Evolutionary conservation across 371 early-diverging fungal species (phyloP), one percentile per base, ranked within the genome.

Genomic region (Phascolomyces articulosus): DNA sequence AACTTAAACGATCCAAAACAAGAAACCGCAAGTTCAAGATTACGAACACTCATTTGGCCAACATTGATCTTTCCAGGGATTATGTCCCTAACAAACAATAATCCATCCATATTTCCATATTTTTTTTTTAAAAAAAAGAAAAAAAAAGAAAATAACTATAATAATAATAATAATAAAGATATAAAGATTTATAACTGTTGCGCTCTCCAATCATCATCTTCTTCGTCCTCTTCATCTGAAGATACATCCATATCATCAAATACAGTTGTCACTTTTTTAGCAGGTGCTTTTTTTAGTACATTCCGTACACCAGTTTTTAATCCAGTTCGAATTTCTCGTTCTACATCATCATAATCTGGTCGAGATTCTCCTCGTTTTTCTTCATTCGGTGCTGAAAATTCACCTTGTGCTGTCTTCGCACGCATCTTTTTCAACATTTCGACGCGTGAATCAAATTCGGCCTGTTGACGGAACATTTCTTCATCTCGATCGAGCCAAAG

Each of bases 11-110:
- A 68, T 82, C 85, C 24, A 88, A 88, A 69, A 84, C 89, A 44
- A 71, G 90, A 54, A 88, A 88, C 75, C 77, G 94, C 58, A 89
- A 88, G 73, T 87, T 91, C 66, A 92, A 93, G 73, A 90, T 94
- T 63, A 93, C 93, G 13, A 95, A 95, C 66, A 93, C 93, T 40
- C 95, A 95, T 71, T 84, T 95, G 81, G 85, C 88, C 34, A 89
- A 87, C 49, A 84, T 93, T 60, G 95, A 95, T 77, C 75, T 95
- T 13, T 90, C 93, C 10, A 86, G 88, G 70, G 92, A 92, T 72
- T 93, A 91, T 70, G 84, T 89, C 9, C 83, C 82, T 13, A 67
- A 62, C 24, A 73, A 78, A 61, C 64, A 68, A 65, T 44, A 44
- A n/a, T 44, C n/a, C n/a, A n/a, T n/a, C n/a, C n/a, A n/a, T n/a